These are phyloP conservation scores for Pharnaceum exiguum DNA, from an alignment of 148 eudicot species.

Conservation along the genomic window DNA sequence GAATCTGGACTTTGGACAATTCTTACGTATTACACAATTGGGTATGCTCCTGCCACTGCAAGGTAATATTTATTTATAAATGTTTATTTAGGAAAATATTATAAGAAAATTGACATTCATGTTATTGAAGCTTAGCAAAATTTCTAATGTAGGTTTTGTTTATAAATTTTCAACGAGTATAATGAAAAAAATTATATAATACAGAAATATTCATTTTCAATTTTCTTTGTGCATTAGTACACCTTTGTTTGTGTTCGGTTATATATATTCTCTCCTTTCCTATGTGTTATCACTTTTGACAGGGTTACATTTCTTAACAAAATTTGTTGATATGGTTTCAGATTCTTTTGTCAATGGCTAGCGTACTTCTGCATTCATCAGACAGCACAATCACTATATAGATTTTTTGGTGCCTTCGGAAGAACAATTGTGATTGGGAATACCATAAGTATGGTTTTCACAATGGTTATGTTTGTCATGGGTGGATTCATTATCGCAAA, in stretches of 20 bases:
- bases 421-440: slow-evolving; percentile 54
- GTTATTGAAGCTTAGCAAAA: no score
- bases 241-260: neutral
- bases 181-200: no score
- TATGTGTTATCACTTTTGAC: neutral
- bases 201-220: no score
- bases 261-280: neutral
- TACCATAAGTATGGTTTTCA: slow-evolving; percentile 32
- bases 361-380: slow-evolving; percentile 62
- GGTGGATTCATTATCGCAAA: slow-evolving; percentile 70
- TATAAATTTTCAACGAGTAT: no score
- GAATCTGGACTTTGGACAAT: slow-evolving; percentile 67
- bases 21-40: slow-evolving; percentile 71
- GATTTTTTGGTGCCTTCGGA: slow-evolving; percentile 56
- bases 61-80: slow-evolving; percentile 32
- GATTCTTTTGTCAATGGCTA: slow-evolving; percentile 62
- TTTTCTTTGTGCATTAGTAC: neutral
- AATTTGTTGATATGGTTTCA: slow-evolving; percentile 14
- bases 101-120: no score
- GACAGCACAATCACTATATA: slow-evolving; percentile 58
- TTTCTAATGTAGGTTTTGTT: no score
- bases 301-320: no score
- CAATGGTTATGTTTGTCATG: slow-evolving; percentile 46
- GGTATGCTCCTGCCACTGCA: slow-evolving; percentile 65
- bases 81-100: neutral